These are phyloP conservation scores for Dioszegia crocea DNA, from an alignment of 768 basidiomycete genomes.

Conservation along the genomic window DNA sequence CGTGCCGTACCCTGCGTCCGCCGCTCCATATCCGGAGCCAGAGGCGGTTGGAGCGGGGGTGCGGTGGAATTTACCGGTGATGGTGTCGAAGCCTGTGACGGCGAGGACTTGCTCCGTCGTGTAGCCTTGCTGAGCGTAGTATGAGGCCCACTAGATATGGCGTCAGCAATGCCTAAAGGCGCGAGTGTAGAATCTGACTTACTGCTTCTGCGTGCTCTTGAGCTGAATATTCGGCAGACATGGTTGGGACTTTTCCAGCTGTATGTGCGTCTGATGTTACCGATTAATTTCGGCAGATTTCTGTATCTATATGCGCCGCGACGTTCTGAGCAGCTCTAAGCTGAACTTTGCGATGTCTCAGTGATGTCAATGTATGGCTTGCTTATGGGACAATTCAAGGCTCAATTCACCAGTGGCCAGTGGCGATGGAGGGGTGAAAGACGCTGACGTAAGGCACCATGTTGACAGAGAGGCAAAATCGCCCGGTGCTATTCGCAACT, in stretches of 20 bases:
- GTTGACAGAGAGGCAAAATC: too few species aligned
- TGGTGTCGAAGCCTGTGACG: slow-evolving; percentile 17
- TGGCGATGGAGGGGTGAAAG: too few species aligned
- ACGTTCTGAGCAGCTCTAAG: too few species aligned
- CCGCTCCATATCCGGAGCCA: slow-evolving; percentile 12
- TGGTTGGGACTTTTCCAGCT: not conserved
- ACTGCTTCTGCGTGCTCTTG: slow-evolving; percentile 46
- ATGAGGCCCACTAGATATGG: slow-evolving; percentile 14
- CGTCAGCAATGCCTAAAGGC: not conserved
- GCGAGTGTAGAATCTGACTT: slow-evolving; percentile 14
- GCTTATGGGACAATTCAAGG: too few species aligned
- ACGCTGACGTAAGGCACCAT: too few species aligned
- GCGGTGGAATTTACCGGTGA: slow-evolving; percentile 9
- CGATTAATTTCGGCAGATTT: too few species aligned
- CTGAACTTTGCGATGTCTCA: too few species aligned
- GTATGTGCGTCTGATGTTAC: too few species aligned
- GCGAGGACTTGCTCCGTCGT: slow-evolving; percentile 23
- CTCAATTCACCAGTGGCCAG: too few species aligned
- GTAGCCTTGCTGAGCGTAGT: slow-evolving; percentile 49
- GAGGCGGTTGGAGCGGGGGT: slow-evolving; percentile 9
- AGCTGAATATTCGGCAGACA: slow-evolving; percentile 36
- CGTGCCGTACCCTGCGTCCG: slow-evolving; percentile 16
- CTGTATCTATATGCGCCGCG: too few species aligned
- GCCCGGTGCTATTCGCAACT: too few species aligned
- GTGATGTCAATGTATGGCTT: too few species aligned